Evolutionary conservation across 2,329 filamentous ascomycete genomes (phyloP).

Genomic region (Trichoderma oligosporum): DNA sequence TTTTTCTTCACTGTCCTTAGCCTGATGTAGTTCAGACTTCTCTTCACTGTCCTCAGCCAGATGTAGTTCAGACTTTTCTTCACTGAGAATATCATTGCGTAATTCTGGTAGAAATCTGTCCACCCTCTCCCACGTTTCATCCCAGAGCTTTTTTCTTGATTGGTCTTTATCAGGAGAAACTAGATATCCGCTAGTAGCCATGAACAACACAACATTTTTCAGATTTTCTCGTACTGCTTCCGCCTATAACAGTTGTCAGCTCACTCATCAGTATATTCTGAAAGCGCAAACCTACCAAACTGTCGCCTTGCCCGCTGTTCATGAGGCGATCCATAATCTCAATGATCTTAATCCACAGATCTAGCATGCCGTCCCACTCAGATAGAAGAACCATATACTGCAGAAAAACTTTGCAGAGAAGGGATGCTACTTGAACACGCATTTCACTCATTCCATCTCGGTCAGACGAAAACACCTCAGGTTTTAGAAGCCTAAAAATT

Average conservation of each 20-base stretch:
- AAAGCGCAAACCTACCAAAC: conserved; percentile 58
- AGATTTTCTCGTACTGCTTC: conserved; percentile 93
- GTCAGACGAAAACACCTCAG: conserved; percentile 89
- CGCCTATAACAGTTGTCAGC: conserved; percentile 52
- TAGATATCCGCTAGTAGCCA: conserved; percentile 84
- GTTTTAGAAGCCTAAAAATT: conserved; percentile 81
- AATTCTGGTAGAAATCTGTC: conserved; percentile 62
- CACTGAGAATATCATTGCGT: conserved; percentile 41
- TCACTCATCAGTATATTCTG: background rate
- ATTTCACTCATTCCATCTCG: conserved; percentile 94
- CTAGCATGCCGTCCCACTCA: conserved; percentile 83
- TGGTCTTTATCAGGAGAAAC: conserved; percentile 61
- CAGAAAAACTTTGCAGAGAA: conserved; percentile 92
- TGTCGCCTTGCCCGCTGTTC: conserved; percentile 91
- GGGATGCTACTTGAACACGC: conserved; percentile 80
- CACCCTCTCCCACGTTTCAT: conserved; percentile 62
- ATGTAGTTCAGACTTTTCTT: background rate
- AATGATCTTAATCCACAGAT: conserved; percentile 87
- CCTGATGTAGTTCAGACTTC: background rate
- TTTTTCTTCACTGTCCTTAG: background rate
- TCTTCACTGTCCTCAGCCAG: background rate
- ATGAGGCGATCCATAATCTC: conserved; percentile 94
- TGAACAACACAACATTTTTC: conserved; percentile 94
- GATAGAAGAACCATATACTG: conserved; percentile 85
- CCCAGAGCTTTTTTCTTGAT: conserved; percentile 55